Conservation (phyloP, 179 eudicot genomes). For the Amaranthus tricolor region DNA sequence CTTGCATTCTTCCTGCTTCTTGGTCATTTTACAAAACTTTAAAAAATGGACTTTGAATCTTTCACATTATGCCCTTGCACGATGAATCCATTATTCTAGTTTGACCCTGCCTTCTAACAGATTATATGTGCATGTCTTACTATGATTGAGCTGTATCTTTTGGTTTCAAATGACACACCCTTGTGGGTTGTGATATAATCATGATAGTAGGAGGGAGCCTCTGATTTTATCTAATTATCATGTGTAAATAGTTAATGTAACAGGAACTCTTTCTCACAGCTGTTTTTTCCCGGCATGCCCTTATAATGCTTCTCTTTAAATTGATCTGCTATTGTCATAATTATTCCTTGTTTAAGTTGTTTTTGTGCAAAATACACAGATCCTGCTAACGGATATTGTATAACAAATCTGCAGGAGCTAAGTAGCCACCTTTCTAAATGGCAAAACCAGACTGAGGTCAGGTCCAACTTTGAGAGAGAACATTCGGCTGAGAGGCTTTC, state of each 20-base stretch:
- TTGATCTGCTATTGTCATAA: not conserved
- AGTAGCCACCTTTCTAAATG: slow-evolving; percentile 33
- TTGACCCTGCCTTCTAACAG: not conserved
- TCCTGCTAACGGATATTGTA: slow-evolving; percentile 12
- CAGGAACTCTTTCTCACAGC: not conserved
- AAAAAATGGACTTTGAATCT: not conserved
- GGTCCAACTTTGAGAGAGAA: slow-evolving; percentile 53
- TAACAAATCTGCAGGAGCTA: slow-evolving; percentile 45
- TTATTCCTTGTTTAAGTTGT: not conserved
- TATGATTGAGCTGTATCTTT: not conserved
- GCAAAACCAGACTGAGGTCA: slow-evolving; percentile 35
- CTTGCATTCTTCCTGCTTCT: not conserved
- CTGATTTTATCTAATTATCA: not conserved
- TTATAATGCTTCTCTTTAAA: not conserved
- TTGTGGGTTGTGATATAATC: too few relatives aligned
- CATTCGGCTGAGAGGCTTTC: slow-evolving; percentile 41
- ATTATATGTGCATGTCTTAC: not conserved
- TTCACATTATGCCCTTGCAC: not conserved
- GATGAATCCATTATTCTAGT: not conserved
- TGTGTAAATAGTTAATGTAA: not conserved
- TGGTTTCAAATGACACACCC: not conserved
- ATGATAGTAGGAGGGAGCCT: not conserved
- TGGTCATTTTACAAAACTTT: not conserved
- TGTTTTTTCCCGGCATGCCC: not conserved
- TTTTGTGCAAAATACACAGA: not conserved